phyloP scores from a whole-genome alignment of 1,139 yeast genomes.

The Casaregolazyma lundiana region DNA sequence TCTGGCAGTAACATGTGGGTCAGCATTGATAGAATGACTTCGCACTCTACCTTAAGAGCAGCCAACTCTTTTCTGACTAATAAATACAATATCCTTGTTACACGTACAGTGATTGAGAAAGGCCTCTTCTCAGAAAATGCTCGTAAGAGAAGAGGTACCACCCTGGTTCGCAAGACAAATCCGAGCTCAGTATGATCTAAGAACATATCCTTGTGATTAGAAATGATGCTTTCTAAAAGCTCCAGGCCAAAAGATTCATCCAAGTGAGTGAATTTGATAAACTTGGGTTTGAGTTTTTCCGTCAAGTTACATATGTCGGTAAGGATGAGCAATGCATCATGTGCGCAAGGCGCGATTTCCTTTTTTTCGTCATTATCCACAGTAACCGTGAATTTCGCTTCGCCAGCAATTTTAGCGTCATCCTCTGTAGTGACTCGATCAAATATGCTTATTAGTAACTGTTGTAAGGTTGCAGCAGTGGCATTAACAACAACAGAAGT shows the following conservation, averaged over 20 bases:
- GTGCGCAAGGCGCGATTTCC: slow-evolving; percentile 49
- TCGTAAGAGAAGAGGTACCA: slow-evolving; percentile 71
- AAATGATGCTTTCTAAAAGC: slow-evolving; percentile 63
- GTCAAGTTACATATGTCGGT: slow-evolving; percentile 66
- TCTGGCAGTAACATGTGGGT: slow-evolving; percentile 59
- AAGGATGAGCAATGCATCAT: slow-evolving; percentile 67
- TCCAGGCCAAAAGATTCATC: slow-evolving; percentile 74
- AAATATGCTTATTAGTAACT: slow-evolving; percentile 68
- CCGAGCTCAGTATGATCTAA: slow-evolving; percentile 59
- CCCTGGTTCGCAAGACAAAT: slow-evolving; percentile 56
- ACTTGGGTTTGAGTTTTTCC: slow-evolving; percentile 54
- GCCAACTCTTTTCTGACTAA: slow-evolving; percentile 57
- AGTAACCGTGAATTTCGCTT: slow-evolving; percentile 33
- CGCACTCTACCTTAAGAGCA: slow-evolving; percentile 68
- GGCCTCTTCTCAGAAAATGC: slow-evolving; percentile 57
- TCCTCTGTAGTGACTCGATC: slow-evolving; percentile 54
- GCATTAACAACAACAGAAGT: slow-evolving; percentile 81
- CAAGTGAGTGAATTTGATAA: slow-evolving; percentile 49
- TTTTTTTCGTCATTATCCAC: slow-evolving; percentile 44
- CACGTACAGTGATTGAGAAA: slow-evolving; percentile 67
- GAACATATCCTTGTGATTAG: slow-evolving; percentile 56
- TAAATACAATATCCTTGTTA: slow-evolving; percentile 63
- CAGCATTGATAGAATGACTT: slow-evolving; percentile 67
- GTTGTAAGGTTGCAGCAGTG: slow-evolving; percentile 90
- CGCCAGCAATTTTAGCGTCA: slow-evolving; percentile 20